Evolutionary conservation across 805 yeast species (phyloP), one percentile per base, ranked within the genome.

Genomic region (Brettanomyces sp.): DNA sequence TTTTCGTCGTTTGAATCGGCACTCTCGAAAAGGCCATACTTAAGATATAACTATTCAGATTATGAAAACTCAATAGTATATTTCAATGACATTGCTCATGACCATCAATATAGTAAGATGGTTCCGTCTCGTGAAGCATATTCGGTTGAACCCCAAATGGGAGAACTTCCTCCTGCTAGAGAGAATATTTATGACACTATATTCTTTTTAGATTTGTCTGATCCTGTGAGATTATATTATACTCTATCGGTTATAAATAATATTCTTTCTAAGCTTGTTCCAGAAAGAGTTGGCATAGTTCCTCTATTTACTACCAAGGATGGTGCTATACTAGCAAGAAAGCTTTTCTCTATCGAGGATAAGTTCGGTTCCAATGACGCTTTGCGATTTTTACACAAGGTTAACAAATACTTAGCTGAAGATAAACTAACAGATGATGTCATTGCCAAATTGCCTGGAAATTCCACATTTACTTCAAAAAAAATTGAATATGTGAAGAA

Each of bases 281-380:
- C 96, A 0, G 84, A 89, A 52, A 83, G 90, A 60, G 57, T 91
- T 44, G 99, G 97, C 5, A 50, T 91, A 3, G 67, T 91, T n/a
- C 95, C 98, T 0, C 65, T 63, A 48, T 46, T 45, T 23, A 45
- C 49, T 7, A 3, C 33, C 5, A 14, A 14, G 9, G 18, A 30
- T 12, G 43, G 43, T 14, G n/a, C 12, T n/a, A 44, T 56, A 18
- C 58, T 64, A 0, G 55, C 50, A 2, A 36, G 54, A 30, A 61
- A 63, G 35, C 53, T 64, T 28, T 47, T 52, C 8, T 56, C 51
- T 28, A 47, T 59, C 4, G 39, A 36, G 25, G 45, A 54, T 34
- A 38, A 49, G 3, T 25, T 42, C 3, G 60, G 63, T 8, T 41
- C 56, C 1, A 49, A 45, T 6, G 56, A 51, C 13, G 61, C 58